Evolutionary conservation across 164 flowering plant species (phyloP).

Genomic region (Dillenia suffruticosa): DNA sequence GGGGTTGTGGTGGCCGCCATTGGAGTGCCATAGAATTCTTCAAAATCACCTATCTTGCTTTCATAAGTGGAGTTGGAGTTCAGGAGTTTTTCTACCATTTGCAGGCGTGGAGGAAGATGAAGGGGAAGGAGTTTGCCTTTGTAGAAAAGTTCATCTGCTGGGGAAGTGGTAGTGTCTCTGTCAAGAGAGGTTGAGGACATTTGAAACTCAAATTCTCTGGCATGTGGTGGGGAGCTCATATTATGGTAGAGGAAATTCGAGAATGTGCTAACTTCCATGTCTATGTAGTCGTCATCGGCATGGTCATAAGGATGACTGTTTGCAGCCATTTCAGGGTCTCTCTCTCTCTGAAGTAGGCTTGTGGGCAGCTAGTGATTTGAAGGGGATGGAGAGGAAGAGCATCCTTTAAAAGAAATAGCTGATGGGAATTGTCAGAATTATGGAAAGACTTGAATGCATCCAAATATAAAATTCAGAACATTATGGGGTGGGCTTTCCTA

Average conservation of each 20-base stretch:
- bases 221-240: constrained; percentile 24
- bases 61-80: constrained; percentile 17
- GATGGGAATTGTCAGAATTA: constrained; percentile 20
- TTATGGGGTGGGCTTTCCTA: constrained; percentile 12
- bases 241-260: constrained; percentile 25
- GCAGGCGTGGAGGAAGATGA: constrained; percentile 75
- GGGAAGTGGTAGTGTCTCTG: constrained; percentile 41
- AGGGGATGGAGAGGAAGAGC: constrained; percentile 16
- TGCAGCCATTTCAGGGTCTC: constrained; percentile 22
- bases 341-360: constrained; percentile 1
- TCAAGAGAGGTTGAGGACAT: constrained; percentile 37
- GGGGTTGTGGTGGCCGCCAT: constrained; percentile 10
- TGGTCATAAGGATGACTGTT: constrained; percentile 23
- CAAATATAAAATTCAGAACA: constrained; percentile 26
- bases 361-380: constrained; percentile 13
- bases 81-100: constrained; percentile 68
- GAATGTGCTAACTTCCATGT: constrained; percentile 66
- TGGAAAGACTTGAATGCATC: constrained; percentile 19
- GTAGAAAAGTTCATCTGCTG: constrained; percentile 95
- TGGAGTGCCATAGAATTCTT: constrained; percentile 16
- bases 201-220: constrained; percentile 86
- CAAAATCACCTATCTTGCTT: constrained; percentile 10
- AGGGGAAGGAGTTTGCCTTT: constrained; percentile 90
- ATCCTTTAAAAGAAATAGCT: constrained; percentile 21
- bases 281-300: constrained; percentile 75